These are phyloP conservation scores for Fusarium ambrosium DNA, from an alignment of 2,329 filamentous ascomycete species.

Conservation along the genomic window DNA sequence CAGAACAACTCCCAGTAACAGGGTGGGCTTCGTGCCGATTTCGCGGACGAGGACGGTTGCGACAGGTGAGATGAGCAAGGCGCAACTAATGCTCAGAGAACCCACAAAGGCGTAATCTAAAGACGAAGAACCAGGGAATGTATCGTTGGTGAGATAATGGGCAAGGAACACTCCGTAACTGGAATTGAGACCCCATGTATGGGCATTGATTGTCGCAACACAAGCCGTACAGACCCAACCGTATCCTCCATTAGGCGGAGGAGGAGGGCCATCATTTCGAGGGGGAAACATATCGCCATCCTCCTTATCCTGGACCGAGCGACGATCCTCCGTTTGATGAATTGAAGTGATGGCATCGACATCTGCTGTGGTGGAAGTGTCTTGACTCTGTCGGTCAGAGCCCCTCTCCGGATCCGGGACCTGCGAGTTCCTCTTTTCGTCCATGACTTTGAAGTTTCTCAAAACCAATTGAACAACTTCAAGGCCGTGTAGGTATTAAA, in stretches of 20 bases:
- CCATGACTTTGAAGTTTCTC: constrained; percentile 22
- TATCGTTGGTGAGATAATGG: constrained; percentile 68
- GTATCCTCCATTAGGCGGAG: constrained; percentile 72
- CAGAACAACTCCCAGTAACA: constrained; percentile 74
- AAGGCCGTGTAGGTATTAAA: neutral
- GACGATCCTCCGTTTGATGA: constrained; percentile 17
- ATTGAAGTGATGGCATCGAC: constrained; percentile 38
- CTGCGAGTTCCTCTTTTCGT: constrained; percentile 35
- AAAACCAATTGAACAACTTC: constrained; percentile 5
- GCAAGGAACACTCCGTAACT: constrained; percentile 67
- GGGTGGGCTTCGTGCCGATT: constrained; percentile 73
- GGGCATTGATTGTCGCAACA: constrained; percentile 69
- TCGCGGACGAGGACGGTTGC: constrained; percentile 72
- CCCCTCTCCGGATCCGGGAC: constrained; percentile 24
- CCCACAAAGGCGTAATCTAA: constrained; percentile 85
- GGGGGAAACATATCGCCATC: constrained; percentile 24
- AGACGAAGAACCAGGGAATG: constrained; percentile 72
- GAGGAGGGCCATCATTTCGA: constrained; percentile 39
- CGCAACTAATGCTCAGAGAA: constrained; percentile 54
- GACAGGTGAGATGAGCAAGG: constrained; percentile 76
- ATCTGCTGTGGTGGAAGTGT: constrained; percentile 39
- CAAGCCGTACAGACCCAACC: constrained; percentile 59
- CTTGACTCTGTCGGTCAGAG: constrained; percentile 25
- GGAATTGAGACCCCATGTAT: constrained; percentile 81
- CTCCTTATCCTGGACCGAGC: constrained; percentile 22